These are phyloP conservation scores for Saccharomycopsis olivae DNA, from an alignment of 805 yeast species.

Conservation along the genomic window DNA sequence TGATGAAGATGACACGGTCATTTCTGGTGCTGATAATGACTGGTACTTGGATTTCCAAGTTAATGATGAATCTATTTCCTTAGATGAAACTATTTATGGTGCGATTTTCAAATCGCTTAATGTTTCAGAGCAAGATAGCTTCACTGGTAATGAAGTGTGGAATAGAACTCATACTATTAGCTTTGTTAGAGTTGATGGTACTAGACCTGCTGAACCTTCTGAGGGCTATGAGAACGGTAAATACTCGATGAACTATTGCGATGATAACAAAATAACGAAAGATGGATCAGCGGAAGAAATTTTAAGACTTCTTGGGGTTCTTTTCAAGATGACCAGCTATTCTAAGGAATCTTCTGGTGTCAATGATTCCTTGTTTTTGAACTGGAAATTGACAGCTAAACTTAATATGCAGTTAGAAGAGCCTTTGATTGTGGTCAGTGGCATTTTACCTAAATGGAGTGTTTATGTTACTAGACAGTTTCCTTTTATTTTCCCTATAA, in stretches of 20 bases:
- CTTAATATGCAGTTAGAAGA: conserved; percentile 82
- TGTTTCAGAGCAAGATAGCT: conserved; percentile 22
- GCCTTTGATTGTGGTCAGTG: conserved; percentile 78
- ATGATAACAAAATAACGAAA: conserved; percentile 22
- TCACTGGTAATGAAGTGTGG: conserved; percentile 47
- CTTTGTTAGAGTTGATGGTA: conserved; percentile 31
- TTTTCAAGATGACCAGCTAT: conserved; percentile 32
- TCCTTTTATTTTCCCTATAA: conserved; percentile 80
- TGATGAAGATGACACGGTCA: conserved; percentile 5
- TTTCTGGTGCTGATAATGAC: conserved; percentile 19
- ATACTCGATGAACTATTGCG: too few species aligned
- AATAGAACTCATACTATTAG: conserved; percentile 39
- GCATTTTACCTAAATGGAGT: conserved; percentile 79
- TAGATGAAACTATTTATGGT: conserved; percentile 66
- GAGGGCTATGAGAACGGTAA: neutral
- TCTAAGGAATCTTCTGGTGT: conserved; percentile 19
- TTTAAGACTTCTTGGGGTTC: conserved; percentile 36
- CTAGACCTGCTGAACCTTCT: conserved; percentile 14
- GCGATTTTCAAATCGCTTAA: conserved; percentile 45
- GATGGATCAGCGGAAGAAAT: conserved; percentile 27
- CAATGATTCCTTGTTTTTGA: conserved; percentile 38
- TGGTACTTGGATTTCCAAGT: conserved; percentile 47
- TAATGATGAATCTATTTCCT: conserved; percentile 47
- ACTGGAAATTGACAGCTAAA: conserved; percentile 78
- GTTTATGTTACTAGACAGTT: conserved; percentile 59